These are phyloP conservation scores for Cytospora piceae DNA, from an alignment of 2,329 filamentous ascomycete species.

Conservation along the genomic window DNA sequence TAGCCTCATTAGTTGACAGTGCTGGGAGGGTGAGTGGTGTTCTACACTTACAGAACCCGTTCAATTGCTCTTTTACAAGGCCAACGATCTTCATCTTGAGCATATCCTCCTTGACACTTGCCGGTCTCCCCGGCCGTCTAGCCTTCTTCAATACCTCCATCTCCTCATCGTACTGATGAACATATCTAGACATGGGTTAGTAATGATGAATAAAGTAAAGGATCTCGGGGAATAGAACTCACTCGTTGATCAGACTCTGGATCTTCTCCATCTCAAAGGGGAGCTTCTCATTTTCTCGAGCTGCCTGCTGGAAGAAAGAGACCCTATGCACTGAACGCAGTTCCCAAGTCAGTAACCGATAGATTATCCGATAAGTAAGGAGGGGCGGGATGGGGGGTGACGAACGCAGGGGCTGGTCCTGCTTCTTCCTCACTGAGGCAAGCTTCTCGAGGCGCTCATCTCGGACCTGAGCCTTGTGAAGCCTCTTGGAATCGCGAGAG, in stretches of 20 bases:
- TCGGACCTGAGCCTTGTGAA: slow-evolving; percentile 77
- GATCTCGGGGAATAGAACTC: slow-evolving; percentile 34
- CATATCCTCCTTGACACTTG: slow-evolving; percentile 76
- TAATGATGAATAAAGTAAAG: slow-evolving; percentile 3
- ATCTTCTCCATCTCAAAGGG: slow-evolving; percentile 60
- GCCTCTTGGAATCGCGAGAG: slow-evolving; percentile 80
- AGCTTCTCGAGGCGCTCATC: slow-evolving; percentile 82
- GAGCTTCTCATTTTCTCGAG: slow-evolving; percentile 55
- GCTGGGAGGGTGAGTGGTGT: background rate
- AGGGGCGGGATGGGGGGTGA: slow-evolving; percentile 19
- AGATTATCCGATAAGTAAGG: slow-evolving; percentile 3
- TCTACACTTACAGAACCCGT: slow-evolving; percentile 73
- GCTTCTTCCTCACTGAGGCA: slow-evolving; percentile 69
- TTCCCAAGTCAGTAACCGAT: slow-evolving; percentile 10
- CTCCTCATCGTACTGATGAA: slow-evolving; percentile 73
- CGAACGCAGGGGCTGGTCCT: slow-evolving; percentile 74
- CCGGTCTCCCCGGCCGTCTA: slow-evolving; percentile 77
- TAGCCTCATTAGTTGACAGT: slow-evolving; percentile 32
- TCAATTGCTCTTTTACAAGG: slow-evolving; percentile 79
- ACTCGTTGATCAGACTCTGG: slow-evolving; percentile 66
- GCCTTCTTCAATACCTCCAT: slow-evolving; percentile 66
- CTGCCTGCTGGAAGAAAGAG: slow-evolving; percentile 71
- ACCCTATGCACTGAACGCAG: slow-evolving; percentile 63
- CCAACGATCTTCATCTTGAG: slow-evolving; percentile 71
- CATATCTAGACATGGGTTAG: slow-evolving; percentile 54